Base-by-base conservation (phyloP, 208 protist genomes). In the Eutreptiella sp. region DNA sequence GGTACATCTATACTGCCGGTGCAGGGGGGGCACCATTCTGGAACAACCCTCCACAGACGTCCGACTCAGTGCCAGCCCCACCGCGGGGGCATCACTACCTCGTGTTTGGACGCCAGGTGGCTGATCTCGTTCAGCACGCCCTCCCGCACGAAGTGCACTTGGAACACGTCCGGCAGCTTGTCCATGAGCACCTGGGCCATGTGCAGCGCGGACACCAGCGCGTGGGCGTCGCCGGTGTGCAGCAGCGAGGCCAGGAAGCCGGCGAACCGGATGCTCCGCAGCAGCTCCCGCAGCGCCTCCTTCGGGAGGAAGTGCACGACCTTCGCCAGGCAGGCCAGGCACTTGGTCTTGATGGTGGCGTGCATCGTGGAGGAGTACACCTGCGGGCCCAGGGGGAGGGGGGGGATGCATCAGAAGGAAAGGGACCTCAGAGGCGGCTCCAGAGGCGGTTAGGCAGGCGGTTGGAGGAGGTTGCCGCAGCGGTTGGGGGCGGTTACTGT, bases 131-230 rank as follows among this genome's bases (percentile, higher is more conserved):
- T 2, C 3, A 63, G n/a, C n/a, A 90, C 79, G 29, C 87, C 88
- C 53, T 93, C 86, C 38, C 86, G 79, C 14, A 83, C 66, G 61
- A 95, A 86, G 42, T 80, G 74, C 23, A 63, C 50, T 11, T 53
- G 54, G 46, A 84, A 92, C 5, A 77, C 59, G 19, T 66, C 58
- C 3, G 69, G 68, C 23, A 88, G 11, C 63, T 89, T 92, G 9
- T 80, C 55, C 4, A 90, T 38, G 14, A 93, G 75, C 29, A 63
- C 73, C 0, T 66, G 50, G 4, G 73, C 73, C 14, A 92, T 59
- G 7, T 57, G 55, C 5, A 92, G 62, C 5, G 68, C 87, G 4
- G 7, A 80, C 46, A 19, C 31, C 0, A 83, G 54, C 28, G 81
- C 76, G 33, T 77, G 48, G 7, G 75, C 45, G 29, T 73, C 55